These are phyloP conservation scores for Pyronema domesticum DNA, from an alignment of 495 filamentous ascomycete genomes.

Conservation along the genomic window DNA sequence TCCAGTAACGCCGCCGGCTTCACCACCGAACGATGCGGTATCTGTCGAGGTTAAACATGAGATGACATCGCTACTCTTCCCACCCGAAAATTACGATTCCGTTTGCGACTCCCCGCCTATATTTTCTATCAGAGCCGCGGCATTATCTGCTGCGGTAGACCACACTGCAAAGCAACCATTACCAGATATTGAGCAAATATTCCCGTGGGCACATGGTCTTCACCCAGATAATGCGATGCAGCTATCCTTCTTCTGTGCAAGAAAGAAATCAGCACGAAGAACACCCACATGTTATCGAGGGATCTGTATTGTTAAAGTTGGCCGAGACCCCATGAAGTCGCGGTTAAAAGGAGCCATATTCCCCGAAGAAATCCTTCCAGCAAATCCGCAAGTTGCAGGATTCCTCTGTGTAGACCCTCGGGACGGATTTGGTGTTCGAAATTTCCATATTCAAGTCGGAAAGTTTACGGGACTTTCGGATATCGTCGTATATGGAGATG, in stretches of 20 bases:
- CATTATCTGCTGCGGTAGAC: slow-evolving; percentile 53
- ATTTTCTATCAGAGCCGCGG: slow-evolving; percentile 52
- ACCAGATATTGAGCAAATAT: slow-evolving; percentile 66
- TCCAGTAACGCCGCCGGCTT: slow-evolving; percentile 49
- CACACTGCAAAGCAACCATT: slow-evolving; percentile 57
- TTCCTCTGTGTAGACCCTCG: slow-evolving; percentile 66
- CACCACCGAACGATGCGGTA: slow-evolving; percentile 31
- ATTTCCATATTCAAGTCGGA: slow-evolving; percentile 90
- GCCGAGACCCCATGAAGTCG: slow-evolving; percentile 53
- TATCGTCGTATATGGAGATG: slow-evolving; percentile 76
- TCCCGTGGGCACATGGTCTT: slow-evolving; percentile 96
- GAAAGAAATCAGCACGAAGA: slow-evolving; percentile 50
- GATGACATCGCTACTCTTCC: slow-evolving; percentile 54
- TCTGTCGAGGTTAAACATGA: slow-evolving; percentile 14
- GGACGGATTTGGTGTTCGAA: slow-evolving; percentile 69
- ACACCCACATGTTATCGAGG: slow-evolving; percentile 55
- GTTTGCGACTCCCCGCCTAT: slow-evolving; percentile 42
- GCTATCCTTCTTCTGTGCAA: slow-evolving; percentile 67
- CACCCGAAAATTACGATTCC: slow-evolving; percentile 44
- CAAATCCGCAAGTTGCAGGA: slow-evolving; percentile 22
- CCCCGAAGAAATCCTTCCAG: slow-evolving; percentile 54
- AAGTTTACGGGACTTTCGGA: slow-evolving; percentile 81
- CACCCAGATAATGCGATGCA: slow-evolving; percentile 79
- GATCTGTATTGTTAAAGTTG: slow-evolving; percentile 75
- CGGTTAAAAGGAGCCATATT: slow-evolving; percentile 73